These are phyloP conservation scores for Gymnopus androsaceus DNA, from an alignment of 1,284 basidiomycete genomes.

Conservation along the genomic window DNA sequence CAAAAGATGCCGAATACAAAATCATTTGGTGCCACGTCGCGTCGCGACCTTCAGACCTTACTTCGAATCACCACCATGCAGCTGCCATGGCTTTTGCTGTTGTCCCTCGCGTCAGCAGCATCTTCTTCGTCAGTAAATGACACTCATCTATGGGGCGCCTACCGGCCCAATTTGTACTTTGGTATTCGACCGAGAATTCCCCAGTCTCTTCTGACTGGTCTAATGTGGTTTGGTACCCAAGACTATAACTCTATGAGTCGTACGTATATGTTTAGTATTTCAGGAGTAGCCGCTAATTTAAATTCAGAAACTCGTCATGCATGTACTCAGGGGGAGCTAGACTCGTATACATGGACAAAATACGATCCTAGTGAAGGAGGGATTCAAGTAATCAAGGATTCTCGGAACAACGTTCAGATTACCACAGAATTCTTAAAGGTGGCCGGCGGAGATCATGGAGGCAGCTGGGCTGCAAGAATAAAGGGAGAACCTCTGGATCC, in stretches of 20 bases:
- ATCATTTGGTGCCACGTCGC: no score
- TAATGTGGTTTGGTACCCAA: slow-evolving; percentile 89
- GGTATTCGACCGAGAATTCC: slow-evolving; percentile 84
- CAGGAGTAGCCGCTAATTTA: neutral
- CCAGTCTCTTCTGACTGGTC: slow-evolving; percentile 85
- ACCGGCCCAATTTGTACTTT: slow-evolving; percentile 92
- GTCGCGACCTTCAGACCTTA: no score
- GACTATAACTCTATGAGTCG: slow-evolving; percentile 73
- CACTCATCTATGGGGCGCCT: slow-evolving; percentile 87
- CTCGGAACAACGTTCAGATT: slow-evolving; percentile 80
- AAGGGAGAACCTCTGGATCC: slow-evolving; percentile 78
- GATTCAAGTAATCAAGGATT: slow-evolving; percentile 82
- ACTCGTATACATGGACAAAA: slow-evolving; percentile 83
- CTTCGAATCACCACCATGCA: slow-evolving; percentile 11
- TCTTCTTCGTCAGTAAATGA: slow-evolving; percentile 40
- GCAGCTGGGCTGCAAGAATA: slow-evolving; percentile 89
- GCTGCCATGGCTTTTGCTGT: slow-evolving; percentile 15
- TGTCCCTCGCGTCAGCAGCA: slow-evolving; percentile 14
- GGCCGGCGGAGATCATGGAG: slow-evolving; percentile 75
- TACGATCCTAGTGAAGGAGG: slow-evolving; percentile 88
- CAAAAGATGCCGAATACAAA: no score
- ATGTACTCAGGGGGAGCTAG: slow-evolving; percentile 87
- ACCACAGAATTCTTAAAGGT: slow-evolving; percentile 87
- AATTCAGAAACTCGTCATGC: slow-evolving; percentile 68
- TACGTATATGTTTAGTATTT: slow-evolving; percentile 36